Base-by-base conservation (phyloP, 169 alveolate species). In the Plasmodium ovale region DNA sequence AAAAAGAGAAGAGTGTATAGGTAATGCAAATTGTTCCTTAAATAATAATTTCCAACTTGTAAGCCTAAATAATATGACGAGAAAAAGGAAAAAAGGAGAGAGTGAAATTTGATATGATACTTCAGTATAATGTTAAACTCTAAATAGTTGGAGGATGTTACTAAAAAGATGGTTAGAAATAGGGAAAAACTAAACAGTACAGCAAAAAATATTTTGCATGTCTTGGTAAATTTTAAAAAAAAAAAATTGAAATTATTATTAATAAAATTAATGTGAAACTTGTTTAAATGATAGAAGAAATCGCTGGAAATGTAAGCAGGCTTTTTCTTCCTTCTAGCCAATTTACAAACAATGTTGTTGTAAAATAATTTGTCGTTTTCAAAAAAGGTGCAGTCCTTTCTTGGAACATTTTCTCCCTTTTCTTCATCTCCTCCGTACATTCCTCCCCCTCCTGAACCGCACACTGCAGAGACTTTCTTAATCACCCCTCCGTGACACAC, bases 161-260 rank as follows among this genome's bases (percentile, higher is more conserved):
- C 65, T 74, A 74, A 65, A 65, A 74, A 74, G 27, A 59, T 44
- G 19, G 72, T 59, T 62, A 74, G 62, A n/a, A 74, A 56, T 23
- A 74, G 19, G 19, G 74, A 74, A 59, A 74, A 74, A 27, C 88
- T 74, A 54, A 54, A 47, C 37, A 74, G 35, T 23, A 74, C 88
- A 44, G 54, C 88, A 33, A 74, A 74, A 74, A 74, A 74, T 74
- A 74, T 74, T 47, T 74, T 74, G 31, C 60, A 74, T 31, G 88
- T 74, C 65, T 74, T 74, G 72, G 88, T 74, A 53, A 60, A 74
- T 60, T 44, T 60, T 54, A 60, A 44, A 54, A 33, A 47, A 54
- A 49, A 60, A 39, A 47, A 49, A n/a, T 65, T 53, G 29, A 62
- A 74, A 74, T 58, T 21, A 51, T 44, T 60, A 47, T 74, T 74